Percentiles rank a stretch among this genome's conserved stretches.
Conservation (phyloP, 768 basidiomycete genomes). For the Macrolepiota dolichaula region DNA sequence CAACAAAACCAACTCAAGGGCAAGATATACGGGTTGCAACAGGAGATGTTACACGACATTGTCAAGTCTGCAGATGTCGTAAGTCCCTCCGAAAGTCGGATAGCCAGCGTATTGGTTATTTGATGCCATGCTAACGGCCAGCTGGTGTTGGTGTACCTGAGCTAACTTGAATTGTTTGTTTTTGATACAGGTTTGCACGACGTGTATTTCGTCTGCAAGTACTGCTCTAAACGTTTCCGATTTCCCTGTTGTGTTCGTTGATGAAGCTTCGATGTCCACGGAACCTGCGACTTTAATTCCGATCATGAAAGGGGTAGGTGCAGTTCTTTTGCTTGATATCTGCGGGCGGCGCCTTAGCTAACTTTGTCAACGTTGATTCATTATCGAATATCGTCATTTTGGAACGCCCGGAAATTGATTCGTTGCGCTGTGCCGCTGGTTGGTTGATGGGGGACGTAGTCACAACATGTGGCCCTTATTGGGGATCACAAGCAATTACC, state of each 20-base stretch:
- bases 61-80: constrained; percentile 73
- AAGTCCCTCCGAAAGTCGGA: constrained; percentile 24
- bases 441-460: constrained; percentile 40
- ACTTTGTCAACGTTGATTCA: not conserved
- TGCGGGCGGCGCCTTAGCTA: constrained; percentile 1
- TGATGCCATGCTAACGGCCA: not conserved
- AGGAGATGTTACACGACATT: constrained; percentile 62
- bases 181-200: constrained; percentile 72
- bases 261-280: constrained; percentile 96
- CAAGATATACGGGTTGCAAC: constrained; percentile 52
- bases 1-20: constrained; percentile 27
- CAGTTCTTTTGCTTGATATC: constrained; percentile 2
- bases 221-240: constrained; percentile 66
- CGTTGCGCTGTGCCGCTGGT: not conserved
- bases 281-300: constrained; percentile 91
- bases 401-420: not conserved
- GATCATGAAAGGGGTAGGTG: constrained; percentile 85
- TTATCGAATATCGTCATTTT: not conserved
- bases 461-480: constrained; percentile 80
- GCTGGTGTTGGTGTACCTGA: not conserved
- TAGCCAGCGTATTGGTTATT: not conserved
- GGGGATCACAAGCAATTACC: constrained; percentile 98
- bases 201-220: constrained; percentile 78
- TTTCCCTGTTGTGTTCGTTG: constrained; percentile 90
- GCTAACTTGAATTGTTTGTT: not conserved